A percentile compares a stretch with the other conserved stretches of the same genome.
These are phyloP conservation scores for Debaryomyces fabryi DNA, from an alignment of 1,139 yeast species.

Conservation along the genomic window DNA sequence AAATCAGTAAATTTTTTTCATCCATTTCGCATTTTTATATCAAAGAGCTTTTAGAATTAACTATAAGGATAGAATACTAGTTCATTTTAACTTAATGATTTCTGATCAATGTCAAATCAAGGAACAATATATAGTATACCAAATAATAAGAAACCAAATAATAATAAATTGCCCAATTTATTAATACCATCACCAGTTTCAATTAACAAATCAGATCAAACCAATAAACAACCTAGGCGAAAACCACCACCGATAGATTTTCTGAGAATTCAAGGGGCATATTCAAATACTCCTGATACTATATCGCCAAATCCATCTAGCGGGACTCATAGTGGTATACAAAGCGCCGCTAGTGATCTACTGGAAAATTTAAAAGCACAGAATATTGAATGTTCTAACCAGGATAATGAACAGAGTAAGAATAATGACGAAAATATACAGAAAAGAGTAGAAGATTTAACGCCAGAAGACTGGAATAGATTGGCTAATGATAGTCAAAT, in stretches of 20 bases:
- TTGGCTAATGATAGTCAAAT: conserved; percentile 63
- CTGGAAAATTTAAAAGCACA: not conserved
- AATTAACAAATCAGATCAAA: conserved; percentile 10
- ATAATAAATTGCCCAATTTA: conserved; percentile 25
- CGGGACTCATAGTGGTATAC: not conserved
- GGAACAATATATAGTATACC: conserved; percentile 36
- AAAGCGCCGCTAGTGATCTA: conserved; percentile 4
- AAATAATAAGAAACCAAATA: conserved; percentile 21
- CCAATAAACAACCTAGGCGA: conserved; percentile 29
- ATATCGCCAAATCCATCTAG: conserved; percentile 8
- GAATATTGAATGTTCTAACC: not conserved
- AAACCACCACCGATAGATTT: conserved; percentile 52
- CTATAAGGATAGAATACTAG: not conserved
- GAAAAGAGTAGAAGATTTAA: conserved; percentile 54
- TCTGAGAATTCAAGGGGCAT: conserved; percentile 36
- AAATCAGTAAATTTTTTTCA: not conserved
- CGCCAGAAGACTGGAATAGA: conserved; percentile 77
- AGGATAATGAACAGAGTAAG: not conserved
- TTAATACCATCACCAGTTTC: conserved; percentile 30
- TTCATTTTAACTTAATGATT: conserved; percentile 8
- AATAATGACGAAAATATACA: not conserved
- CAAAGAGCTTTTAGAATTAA: not conserved
- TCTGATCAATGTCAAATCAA: conserved; percentile 24
- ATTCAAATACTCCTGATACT: conserved; percentile 19
- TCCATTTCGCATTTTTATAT: not conserved